Conservation (phyloP, 495 filamentous ascomycete genomes). For the Umbilicaria muhlenbergii region DNA sequence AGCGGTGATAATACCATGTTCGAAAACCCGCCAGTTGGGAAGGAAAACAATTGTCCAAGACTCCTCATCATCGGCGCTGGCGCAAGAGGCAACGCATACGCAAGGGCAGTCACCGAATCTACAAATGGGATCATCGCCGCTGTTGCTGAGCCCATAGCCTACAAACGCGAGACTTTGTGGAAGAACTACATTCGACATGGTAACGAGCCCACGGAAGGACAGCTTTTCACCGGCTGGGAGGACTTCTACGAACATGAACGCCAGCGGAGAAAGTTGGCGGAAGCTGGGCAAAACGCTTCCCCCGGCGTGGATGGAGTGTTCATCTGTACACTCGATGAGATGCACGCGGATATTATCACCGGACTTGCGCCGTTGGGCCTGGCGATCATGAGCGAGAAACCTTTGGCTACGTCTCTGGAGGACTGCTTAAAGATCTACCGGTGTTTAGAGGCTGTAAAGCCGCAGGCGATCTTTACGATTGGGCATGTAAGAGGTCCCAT, state of each 20-base stretch:
- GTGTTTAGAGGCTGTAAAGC: slow-evolving; percentile 26
- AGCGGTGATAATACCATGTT: too few species aligned
- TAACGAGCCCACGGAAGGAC: slow-evolving; percentile 27
- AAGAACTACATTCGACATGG: slow-evolving; percentile 51
- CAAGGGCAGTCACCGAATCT: slow-evolving; percentile 39
- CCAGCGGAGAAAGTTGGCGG: slow-evolving; percentile 26
- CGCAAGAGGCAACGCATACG: slow-evolving; percentile 66
- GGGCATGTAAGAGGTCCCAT: slow-evolving; percentile 33
- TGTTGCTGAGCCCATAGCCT: slow-evolving; percentile 67
- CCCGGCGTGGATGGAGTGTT: slow-evolving; percentile 65
- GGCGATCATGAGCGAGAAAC: slow-evolving; percentile 93
- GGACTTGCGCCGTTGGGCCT: slow-evolving; percentile 51
- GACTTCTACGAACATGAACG: slow-evolving; percentile 53
- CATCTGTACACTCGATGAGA: slow-evolving; percentile 78
- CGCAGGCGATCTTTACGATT: slow-evolving; percentile 58
- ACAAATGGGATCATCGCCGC: slow-evolving; percentile 52
- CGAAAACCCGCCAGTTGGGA: too few species aligned
- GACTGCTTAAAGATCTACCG: slow-evolving; percentile 64
- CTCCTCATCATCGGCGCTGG: slow-evolving; percentile 81
- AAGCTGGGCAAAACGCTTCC: slow-evolving; percentile 10
- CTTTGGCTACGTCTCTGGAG: slow-evolving; percentile 58
- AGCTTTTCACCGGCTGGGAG: slow-evolving; percentile 59
- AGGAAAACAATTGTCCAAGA: slow-evolving; percentile 6
- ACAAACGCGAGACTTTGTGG: slow-evolving; percentile 56
- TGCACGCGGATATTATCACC: slow-evolving; percentile 64